Evolutionary conservation across 345 rosid genomes (phyloP).

Genomic region (Pseudoturritis turrita): DNA sequence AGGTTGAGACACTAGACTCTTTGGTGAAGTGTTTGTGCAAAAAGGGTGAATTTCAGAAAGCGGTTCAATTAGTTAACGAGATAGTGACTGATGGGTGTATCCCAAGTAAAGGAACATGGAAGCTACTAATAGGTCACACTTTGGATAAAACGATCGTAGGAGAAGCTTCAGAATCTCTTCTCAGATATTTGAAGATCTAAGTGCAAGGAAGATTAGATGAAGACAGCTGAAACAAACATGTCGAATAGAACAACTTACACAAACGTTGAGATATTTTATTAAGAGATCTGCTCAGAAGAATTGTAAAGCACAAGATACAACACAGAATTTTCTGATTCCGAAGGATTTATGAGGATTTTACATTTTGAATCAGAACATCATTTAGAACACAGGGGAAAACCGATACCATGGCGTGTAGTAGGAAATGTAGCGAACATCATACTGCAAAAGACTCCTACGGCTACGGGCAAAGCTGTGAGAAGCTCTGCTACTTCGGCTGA

Average conservation of each 20-base stretch:
- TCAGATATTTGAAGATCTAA: conserved; percentile 25
- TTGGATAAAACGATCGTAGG: conserved; percentile 34
- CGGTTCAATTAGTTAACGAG: conserved; percentile 54
- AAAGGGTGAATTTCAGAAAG: conserved; percentile 61
- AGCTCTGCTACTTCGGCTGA: conserved; percentile 50
- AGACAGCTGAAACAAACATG: conserved; percentile 7
- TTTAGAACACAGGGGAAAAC: conserved; percentile 45
- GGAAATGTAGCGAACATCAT: conserved; percentile 81
- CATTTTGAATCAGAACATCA: neutral
- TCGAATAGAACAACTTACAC: neutral
- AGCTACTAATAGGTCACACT: conserved; percentile 37
- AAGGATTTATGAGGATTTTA: neutral
- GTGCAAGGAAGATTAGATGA: conserved; percentile 8
- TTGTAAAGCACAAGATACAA: conserved; percentile 2
- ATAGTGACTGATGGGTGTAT: conserved; percentile 66
- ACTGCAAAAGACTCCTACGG: conserved; percentile 64
- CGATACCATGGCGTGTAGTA: conserved; percentile 78
- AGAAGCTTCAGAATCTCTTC: conserved; percentile 33
- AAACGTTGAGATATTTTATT: neutral
- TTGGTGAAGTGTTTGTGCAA: conserved; percentile 50
- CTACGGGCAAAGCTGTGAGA: conserved; percentile 71
- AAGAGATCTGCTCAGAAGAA: neutral
- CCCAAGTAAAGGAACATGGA: conserved; percentile 58
- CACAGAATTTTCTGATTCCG: neutral
- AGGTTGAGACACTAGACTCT: conserved; percentile 36